Evolutionary conservation across 345 rosid genomes (phyloP), one percentile per base, ranked within the genome.

Genomic region (Kandelia obovata): DNA sequence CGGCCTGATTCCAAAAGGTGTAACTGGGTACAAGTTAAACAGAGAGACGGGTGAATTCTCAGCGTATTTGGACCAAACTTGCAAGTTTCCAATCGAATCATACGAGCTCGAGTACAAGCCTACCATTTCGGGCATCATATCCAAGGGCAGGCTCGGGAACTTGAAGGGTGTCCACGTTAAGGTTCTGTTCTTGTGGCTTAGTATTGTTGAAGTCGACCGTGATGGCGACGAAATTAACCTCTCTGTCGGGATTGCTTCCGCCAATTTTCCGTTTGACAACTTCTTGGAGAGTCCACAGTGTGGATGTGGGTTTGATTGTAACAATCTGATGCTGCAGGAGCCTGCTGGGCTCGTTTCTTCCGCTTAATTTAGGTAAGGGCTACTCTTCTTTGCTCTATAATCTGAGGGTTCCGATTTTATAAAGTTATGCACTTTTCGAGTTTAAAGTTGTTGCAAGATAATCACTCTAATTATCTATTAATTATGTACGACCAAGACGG

Each of bases 241-340:
- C 77, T 88, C 93, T 15, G 88, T 89, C 8, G 92, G 92, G n/a
- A 77, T 88, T n/a, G 79, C 81, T 25, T 89, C 89, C 8, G 85
- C 88, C 1, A 78, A 64, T 61, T 92, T 83, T 49, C 78, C 88
- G 5, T 46, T 78, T 6, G 77, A 66, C 21, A 78, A 85, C 73
- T 89, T 87, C 21, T 27, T 9, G 5, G 82, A 79, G 58, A 60
- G 71, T 65, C 91, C 87, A 0, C 67, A 59, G 68, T 87, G 91
- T 51, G 86, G 85, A 1, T 83, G 88, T 64, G 84, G 88, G 7
- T 71, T 86, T 49, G 73, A 78, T 11, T 87, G 88, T 49, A 46
- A 82, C 43, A 26, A 37, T 1, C 39, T 66, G n/a, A 58, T 8
- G 34, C n/a, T 8, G 34, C n/a, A 35, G 30, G 7, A 21, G 49